These are phyloP conservation scores for Tausonia pullulans DNA, from an alignment of 1,284 basidiomycete species.

Conservation along the genomic window DNA sequence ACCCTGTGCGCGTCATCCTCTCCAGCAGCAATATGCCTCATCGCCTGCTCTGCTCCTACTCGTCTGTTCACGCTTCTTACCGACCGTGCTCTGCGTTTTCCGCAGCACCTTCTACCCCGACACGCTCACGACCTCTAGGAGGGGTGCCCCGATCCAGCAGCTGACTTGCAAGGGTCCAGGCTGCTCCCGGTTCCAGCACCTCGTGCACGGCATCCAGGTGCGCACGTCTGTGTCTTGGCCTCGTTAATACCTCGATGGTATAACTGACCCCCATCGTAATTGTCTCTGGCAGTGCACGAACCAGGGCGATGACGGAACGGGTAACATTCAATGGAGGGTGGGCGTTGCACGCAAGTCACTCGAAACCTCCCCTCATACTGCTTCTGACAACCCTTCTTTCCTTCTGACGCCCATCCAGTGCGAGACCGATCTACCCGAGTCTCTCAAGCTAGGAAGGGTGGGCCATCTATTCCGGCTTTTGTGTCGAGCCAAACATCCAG, in stretches of 20 bases:
- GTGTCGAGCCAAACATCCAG: too few species aligned
- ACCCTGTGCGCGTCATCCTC: neutral
- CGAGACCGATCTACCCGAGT: slow-evolving; percentile 1
- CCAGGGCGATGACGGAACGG: slow-evolving; percentile 9
- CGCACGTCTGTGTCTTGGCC: too few species aligned
- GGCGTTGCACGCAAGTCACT: neutral
- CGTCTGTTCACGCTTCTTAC: neutral
- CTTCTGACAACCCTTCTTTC: neutral
- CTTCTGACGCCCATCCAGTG: neutral
- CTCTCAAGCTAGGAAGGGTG: slow-evolving; percentile 4
- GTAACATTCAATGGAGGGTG: slow-evolving; percentile 6
- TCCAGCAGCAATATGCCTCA: too few species aligned
- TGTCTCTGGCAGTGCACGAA: neutral
- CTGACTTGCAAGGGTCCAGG: neutral
- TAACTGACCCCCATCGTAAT: too few species aligned
- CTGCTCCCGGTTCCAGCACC: neutral
- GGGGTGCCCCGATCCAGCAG: slow-evolving; percentile 1
- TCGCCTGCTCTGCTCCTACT: neutral
- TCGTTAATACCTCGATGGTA: too few species aligned
- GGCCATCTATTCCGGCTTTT: neutral
- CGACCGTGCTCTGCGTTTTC: neutral
- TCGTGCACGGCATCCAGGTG: neutral
- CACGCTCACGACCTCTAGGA: neutral
- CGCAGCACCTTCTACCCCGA: slow-evolving; percentile 2
- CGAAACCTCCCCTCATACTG: neutral